Conservation (phyloP, 495 filamentous ascomycete species). For the Penicillium alfredii region DNA sequence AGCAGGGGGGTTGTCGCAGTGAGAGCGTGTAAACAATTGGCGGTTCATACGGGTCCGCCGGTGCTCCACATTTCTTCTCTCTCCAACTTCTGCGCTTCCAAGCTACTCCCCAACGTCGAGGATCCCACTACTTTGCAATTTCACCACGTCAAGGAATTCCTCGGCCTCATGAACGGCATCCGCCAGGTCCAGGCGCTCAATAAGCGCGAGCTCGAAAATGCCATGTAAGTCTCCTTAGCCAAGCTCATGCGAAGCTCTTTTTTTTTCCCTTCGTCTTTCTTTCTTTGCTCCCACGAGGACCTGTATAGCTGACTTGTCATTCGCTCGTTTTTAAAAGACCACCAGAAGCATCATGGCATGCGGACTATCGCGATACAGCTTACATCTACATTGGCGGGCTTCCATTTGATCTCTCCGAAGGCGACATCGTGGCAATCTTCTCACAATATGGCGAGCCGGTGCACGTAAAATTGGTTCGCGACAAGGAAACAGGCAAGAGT, state of each 20-base stretch:
- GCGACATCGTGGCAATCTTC: slow-evolving; percentile 94
- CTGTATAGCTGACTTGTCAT: slow-evolving; percentile 14
- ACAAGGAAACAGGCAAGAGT: slow-evolving; percentile 93
- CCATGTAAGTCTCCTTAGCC: slow-evolving; percentile 45
- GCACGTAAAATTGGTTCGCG: slow-evolving; percentile 81
- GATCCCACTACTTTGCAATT: no score
- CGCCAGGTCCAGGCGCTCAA: slow-evolving; percentile 88
- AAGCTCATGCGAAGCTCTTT: not conserved
- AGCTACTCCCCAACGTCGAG: no score
- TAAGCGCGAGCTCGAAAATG: slow-evolving; percentile 88
- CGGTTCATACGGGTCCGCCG: slow-evolving; percentile 28
- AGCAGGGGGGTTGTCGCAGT: slow-evolving; percentile 11
- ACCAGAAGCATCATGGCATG: slow-evolving; percentile 90
- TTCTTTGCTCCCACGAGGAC: slow-evolving; percentile 2
- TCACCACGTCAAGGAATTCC: no score
- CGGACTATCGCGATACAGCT: slow-evolving; percentile 94
- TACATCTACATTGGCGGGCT: slow-evolving; percentile 95
- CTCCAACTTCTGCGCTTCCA: slow-evolving; percentile 14
- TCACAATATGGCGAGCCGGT: slow-evolving; percentile 94
- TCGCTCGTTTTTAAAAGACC: slow-evolving; percentile 38
- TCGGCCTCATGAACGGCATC: slow-evolving; percentile 96
- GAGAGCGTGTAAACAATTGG: slow-evolving; percentile 25
- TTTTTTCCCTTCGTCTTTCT: not conserved
- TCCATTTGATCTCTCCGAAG: slow-evolving; percentile 89
- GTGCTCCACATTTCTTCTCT: slow-evolving; percentile 21